Evolutionary conservation across 441 rosid species (phyloP).

Genomic region (Biscutella laevigata): DNA sequence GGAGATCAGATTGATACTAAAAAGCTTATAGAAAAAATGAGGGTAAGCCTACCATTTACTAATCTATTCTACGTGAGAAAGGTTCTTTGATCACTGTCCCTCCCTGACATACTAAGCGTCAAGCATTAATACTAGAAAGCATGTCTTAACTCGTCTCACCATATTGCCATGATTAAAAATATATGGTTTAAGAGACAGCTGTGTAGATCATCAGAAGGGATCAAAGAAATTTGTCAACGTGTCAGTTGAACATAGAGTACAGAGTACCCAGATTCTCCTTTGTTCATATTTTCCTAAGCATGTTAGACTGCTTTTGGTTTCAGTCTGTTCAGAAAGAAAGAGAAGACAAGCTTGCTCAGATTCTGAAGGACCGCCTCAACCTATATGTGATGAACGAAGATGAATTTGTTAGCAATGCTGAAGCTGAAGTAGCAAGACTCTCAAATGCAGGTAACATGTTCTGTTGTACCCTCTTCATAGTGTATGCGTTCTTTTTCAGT

Average conservation of each 20-base stretch:
- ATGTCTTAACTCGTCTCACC: background rate
- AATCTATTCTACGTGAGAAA: background rate
- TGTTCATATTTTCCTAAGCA: constrained; percentile 1
- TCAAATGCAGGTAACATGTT: constrained; percentile 69
- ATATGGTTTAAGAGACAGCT: background rate
- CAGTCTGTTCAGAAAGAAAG: constrained; percentile 93
- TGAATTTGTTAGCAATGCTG: constrained; percentile 54
- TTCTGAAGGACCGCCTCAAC: constrained; percentile 66
- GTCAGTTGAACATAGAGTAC: background rate
- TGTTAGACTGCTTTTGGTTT: constrained; percentile 10
- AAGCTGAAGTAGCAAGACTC: constrained; percentile 81
- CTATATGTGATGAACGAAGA: constrained; percentile 68
- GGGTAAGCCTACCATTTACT: constrained; percentile 31
- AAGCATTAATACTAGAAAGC: background rate
- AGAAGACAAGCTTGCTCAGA: constrained; percentile 77
- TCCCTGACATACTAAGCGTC: background rate
- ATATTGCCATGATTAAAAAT: background rate
- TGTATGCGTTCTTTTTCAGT: constrained; percentile 1
- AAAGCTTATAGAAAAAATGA: constrained; percentile 87
- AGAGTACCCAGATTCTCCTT: background rate
- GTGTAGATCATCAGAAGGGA: background rate
- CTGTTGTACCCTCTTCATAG: constrained; percentile 8
- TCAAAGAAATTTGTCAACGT: background rate
- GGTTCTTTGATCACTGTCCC: background rate
- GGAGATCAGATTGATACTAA: constrained; percentile 84